A percentile compares a stretch with the other conserved stretches of the same genome.
These are phyloP conservation scores for Geranomyces variabilis DNA, from an alignment of 192 early-diverging fungal species.

Conservation along the genomic window DNA sequence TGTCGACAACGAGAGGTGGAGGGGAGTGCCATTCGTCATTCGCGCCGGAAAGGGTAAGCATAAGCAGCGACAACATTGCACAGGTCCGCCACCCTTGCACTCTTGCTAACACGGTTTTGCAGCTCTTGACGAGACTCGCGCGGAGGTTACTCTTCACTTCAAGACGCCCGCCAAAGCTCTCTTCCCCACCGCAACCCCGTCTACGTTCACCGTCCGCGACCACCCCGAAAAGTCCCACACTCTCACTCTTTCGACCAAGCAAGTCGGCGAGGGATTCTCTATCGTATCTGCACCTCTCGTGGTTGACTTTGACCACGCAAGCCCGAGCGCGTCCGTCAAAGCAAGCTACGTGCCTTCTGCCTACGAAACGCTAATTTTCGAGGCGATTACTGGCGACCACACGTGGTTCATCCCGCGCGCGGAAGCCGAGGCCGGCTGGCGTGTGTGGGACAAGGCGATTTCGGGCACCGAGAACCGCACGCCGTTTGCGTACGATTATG, in stretches of 20 bases:
- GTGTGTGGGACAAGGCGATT: constrained; percentile 82
- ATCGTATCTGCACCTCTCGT: constrained; percentile 80
- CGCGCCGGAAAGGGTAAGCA: constrained; percentile 72
- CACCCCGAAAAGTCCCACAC: constrained; percentile 82
- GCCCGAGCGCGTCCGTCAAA: background rate
- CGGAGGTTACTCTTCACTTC: constrained; percentile 85
- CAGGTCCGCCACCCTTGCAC: no score
- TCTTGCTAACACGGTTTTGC: no score
- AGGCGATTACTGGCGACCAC: constrained; percentile 80
- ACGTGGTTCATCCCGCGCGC: constrained; percentile 88
- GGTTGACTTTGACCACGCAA: constrained; percentile 71
- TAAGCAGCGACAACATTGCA: no score
- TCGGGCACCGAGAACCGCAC: constrained; percentile 44
- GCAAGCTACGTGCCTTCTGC: constrained; percentile 82
- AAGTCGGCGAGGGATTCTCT: constrained; percentile 78
- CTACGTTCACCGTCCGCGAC: constrained; percentile 80
- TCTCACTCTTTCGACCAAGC: constrained; percentile 86
- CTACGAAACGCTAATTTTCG: constrained; percentile 82
- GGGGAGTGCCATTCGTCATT: constrained; percentile 67
- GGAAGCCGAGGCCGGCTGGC: constrained; percentile 87
- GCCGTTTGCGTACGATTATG: constrained; percentile 71
- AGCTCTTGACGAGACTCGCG: constrained; percentile 81
- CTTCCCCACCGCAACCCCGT: constrained; percentile 66
- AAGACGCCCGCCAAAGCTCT: constrained; percentile 71
- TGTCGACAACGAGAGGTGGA: constrained; percentile 41